A percentile compares a stretch with the other conserved stretches of the same genome.
These are phyloP conservation scores for Fusarium irregulare DNA, from an alignment of 2,329 filamentous ascomycete species.

Conservation along the genomic window DNA sequence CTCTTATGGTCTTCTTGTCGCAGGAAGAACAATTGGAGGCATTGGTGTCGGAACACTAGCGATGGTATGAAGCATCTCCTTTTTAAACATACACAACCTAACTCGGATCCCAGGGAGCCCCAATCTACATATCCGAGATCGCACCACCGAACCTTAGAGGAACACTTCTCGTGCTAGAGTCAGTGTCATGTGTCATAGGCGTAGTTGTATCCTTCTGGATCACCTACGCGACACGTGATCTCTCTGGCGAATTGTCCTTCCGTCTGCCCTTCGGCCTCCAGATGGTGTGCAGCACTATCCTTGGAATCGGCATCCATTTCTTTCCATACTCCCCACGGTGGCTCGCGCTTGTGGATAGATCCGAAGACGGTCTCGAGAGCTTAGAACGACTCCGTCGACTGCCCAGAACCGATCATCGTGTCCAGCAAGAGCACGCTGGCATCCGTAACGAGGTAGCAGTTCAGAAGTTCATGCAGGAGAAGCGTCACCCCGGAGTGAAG, in stretches of 20 bases:
- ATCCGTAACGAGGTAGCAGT: neutral
- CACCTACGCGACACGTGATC: constrained; percentile 61
- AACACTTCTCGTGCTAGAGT: constrained; percentile 60
- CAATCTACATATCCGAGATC: constrained; percentile 62
- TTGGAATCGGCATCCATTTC: constrained; percentile 56
- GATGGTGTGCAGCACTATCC: constrained; percentile 8
- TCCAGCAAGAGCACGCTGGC: constrained; percentile 42
- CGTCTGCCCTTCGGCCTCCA: constrained; percentile 53
- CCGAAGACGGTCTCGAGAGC: constrained; percentile 53
- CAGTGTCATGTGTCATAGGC: constrained; percentile 55
- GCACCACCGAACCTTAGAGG: constrained; percentile 62
- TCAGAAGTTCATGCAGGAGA: constrained; percentile 4
- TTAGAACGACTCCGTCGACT: constrained; percentile 56
- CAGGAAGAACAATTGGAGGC: constrained; percentile 50
- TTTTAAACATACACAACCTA: neutral
- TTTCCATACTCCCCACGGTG: constrained; percentile 62
- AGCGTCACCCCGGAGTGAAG: neutral
- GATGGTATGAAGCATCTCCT: constrained; percentile 44
- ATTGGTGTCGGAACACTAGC: constrained; percentile 61
- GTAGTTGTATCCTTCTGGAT: constrained; percentile 64
- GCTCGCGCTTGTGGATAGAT: constrained; percentile 54
- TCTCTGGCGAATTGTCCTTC: constrained; percentile 55
- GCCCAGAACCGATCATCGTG: constrained; percentile 54
- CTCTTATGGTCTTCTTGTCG: constrained; percentile 21
- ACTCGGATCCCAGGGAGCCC: constrained; percentile 49